These are phyloP conservation scores for Saccharomyces hybrid DNA, from an alignment of 1,139 yeast species.

Conservation along the genomic window DNA sequence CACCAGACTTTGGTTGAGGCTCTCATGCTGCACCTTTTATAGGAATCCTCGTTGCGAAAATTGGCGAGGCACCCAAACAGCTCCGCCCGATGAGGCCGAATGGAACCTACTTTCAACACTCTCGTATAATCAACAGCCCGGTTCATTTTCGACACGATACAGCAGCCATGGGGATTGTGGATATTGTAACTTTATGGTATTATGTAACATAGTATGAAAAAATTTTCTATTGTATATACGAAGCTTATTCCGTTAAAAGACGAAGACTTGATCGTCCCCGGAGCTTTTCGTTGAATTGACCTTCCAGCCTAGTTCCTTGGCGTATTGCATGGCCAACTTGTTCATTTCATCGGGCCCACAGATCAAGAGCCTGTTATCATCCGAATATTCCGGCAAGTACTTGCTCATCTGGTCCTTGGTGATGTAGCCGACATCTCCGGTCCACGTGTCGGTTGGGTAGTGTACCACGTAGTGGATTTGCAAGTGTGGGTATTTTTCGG, in stretches of 20 bases:
- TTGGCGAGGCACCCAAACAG: slow-evolving; percentile 1
- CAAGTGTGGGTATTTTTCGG: slow-evolving; percentile 53
- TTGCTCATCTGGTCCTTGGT: slow-evolving; percentile 48
- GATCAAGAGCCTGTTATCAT: slow-evolving; percentile 48
- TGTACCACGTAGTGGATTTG: slow-evolving; percentile 43
- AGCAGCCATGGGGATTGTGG: neutral
- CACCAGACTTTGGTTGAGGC: neutral
- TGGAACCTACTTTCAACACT: neutral
- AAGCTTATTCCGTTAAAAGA: slow-evolving; percentile 38
- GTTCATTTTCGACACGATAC: neutral
- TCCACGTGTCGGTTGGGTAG: slow-evolving; percentile 41
- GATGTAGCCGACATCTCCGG: slow-evolving; percentile 52
- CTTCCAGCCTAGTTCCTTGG: slow-evolving; percentile 58
- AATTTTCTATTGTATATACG: neutral
- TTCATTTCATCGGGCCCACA: slow-evolving; percentile 79
- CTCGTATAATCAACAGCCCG: neutral
- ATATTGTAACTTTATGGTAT: neutral
- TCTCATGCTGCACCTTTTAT: neutral
- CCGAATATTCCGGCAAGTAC: slow-evolving; percentile 44
- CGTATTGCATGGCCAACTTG: slow-evolving; percentile 40
- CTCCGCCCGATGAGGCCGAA: slow-evolving; percentile 1
- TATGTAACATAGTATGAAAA: neutral
- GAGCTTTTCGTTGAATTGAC: slow-evolving; percentile 43
- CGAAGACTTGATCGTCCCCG: slow-evolving; percentile 61
- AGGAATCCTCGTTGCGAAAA: neutral